Evolutionary conservation across 2,329 filamentous ascomycete species (phyloP), one percentile per base, ranked within the genome.

Genomic region (Rhynchosporium secalis): DNA sequence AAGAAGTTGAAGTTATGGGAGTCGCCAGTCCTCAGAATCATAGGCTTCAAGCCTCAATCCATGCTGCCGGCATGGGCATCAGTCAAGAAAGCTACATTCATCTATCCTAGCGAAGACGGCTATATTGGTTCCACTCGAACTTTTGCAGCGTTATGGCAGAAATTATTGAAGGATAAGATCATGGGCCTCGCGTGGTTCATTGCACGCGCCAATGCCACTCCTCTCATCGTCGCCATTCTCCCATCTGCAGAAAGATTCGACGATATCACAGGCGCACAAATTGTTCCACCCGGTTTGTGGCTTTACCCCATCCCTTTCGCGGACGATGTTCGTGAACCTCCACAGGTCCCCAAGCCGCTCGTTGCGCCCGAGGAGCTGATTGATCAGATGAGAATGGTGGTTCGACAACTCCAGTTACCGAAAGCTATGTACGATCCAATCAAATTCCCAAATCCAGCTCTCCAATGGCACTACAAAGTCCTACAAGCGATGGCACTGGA

Each of bases 401-500:
- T 97, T 2, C 89, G 95, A 73, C 92, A 74, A 57, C 46, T 73
- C 0, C 92, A 96, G 73, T 84, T 99, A 7, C 95, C 95, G 0
- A 93, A 91, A 71, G 92, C 84, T 5, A 81, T 84, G 38, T 99
- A 96, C 72, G 89, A 96, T 68, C 93, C 94, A 1, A 79, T 81
- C 1, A 95, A 89, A 72, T 98, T 97, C 71, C 91, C 95, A 0
- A 99, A 99, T 65, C 92, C 93, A 9, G 84, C 90, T 8, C 80
- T 99, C 29, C 95, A 99, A 77, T 99, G 94, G 93, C 95, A 98
- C 78, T 99, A 98, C 79, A 88, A 86, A 65, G 96, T 99, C 51
- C 79, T 99, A 0, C 95, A 99, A 76, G 89, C 91, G 6, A 82
- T 97, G 62, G 95, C 95, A 0, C 81, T 99, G 0, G 93, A 96